phyloP scores from a whole-genome alignment of 441 rosid species.

The Populus hybrid region DNA sequence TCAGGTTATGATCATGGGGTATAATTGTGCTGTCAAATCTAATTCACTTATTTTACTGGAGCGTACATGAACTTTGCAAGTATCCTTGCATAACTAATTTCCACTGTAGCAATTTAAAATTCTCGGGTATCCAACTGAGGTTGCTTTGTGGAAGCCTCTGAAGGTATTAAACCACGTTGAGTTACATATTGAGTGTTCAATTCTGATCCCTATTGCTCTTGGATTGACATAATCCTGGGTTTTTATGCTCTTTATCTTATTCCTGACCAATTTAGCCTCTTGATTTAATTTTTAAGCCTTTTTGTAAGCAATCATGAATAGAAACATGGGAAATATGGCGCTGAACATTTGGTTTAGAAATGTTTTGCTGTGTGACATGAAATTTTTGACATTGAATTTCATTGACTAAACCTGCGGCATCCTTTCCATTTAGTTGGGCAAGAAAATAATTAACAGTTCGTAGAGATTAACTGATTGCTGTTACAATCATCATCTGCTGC shows the following conservation, averaged over 20 bases:
- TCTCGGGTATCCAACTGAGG: not conserved
- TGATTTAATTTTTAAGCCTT: not conserved
- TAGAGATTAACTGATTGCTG: not conserved
- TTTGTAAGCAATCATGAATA: not conserved
- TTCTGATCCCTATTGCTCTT: not conserved
- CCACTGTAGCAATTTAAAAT: not conserved
- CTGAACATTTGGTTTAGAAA: not conserved
- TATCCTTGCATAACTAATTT: not conserved
- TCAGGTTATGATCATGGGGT: not conserved
- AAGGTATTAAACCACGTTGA: not conserved
- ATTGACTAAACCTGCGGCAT: not conserved
- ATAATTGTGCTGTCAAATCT: not conserved
- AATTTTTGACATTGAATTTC: slow-evolving; percentile 1
- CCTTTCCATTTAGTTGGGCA: not conserved
- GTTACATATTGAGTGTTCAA: no score
- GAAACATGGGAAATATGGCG: slow-evolving; percentile 6
- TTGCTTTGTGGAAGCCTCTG: not conserved
- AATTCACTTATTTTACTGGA: not conserved
- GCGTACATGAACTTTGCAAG: no score
- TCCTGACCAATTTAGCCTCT: not conserved
- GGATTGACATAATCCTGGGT: not conserved
- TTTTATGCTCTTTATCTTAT: not conserved
- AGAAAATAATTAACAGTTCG: not conserved
- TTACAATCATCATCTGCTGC: not conserved
- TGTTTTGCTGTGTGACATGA: not conserved